Conservation (phyloP, 2,329 filamentous ascomycete genomes). For the Exophiala oligosperma region DNA sequence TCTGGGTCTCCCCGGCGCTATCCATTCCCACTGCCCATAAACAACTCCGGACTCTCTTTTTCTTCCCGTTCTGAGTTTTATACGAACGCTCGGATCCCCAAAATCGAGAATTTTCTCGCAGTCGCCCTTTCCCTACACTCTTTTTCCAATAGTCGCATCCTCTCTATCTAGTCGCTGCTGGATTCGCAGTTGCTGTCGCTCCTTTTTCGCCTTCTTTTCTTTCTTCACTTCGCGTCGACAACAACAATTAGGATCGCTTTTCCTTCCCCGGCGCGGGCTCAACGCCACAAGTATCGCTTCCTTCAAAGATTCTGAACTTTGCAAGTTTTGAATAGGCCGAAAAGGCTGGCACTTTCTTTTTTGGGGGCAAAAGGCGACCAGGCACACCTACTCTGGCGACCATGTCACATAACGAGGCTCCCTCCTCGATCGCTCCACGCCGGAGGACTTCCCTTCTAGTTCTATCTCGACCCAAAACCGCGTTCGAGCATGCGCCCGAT, state of each 20-base stretch:
- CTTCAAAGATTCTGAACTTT: neutral
- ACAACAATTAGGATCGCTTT: neutral
- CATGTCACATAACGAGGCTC: constrained; percentile 29
- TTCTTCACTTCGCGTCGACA: constrained; percentile 6
- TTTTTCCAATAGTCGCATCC: neutral
- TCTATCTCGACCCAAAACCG: constrained; percentile 39
- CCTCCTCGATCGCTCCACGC: constrained; percentile 31
- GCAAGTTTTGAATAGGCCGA: neutral
- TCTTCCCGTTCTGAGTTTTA: neutral
- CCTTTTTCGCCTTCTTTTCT: constrained; percentile 3
- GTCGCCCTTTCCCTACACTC: neutral
- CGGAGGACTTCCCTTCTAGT: constrained; percentile 42
- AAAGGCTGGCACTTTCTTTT: constrained; percentile 2
- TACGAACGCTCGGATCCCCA: neutral
- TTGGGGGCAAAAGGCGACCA: neutral
- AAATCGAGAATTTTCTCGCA: neutral
- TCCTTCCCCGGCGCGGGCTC: too few species aligned
- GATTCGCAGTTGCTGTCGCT: neutral
- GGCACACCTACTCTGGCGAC: neutral
- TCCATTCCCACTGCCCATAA: neutral
- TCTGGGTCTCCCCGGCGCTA: neutral
- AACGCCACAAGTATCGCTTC: neutral
- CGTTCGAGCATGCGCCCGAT: constrained; percentile 19
- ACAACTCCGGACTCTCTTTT: constrained; percentile 1
- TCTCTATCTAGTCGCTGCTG: neutral